A percentile compares a stretch with the other conserved stretches of the same genome.
Evolutionary conservation across 192 early-diverging fungal genomes (phyloP).

Genomic region (Podila horticola): DNA sequence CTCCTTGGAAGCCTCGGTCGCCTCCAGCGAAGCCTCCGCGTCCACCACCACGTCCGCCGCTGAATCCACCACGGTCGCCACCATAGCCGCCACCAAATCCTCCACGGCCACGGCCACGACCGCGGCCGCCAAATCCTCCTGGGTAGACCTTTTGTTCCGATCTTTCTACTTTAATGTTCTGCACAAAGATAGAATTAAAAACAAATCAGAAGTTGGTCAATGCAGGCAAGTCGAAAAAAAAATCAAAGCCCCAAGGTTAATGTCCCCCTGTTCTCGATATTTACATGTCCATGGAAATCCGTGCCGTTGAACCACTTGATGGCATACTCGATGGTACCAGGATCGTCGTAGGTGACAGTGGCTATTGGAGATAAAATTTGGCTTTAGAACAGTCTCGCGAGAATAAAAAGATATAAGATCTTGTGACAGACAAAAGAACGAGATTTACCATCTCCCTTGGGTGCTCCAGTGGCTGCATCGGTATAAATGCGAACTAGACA

Average conservation of each 20-base stretch:
- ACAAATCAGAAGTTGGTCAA: neutral
- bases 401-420: neutral
- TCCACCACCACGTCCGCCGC: constrained; percentile 55
- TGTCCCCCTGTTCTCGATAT: neutral
- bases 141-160: constrained; percentile 64
- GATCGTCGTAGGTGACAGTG: constrained; percentile 82
- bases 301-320: constrained; percentile 80
- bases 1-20: constrained; percentile 27
- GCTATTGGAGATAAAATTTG: constrained; percentile 40
- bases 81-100: constrained; percentile 54
- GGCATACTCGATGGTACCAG: constrained; percentile 72
- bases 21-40: constrained; percentile 51
- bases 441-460: constrained; percentile 76
- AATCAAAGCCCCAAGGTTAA: neutral
- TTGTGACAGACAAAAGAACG: neutral
- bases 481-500: constrained; percentile 73
- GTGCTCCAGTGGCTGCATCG: constrained; percentile 67
- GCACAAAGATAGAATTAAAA: neutral
- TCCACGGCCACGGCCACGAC: constrained; percentile 59
- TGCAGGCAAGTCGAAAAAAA: neutral
- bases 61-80: constrained; percentile 52
- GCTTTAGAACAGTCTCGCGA: neutral
- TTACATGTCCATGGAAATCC: constrained; percentile 51
- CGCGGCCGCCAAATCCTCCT: constrained; percentile 56
- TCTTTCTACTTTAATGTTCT: constrained; percentile 70